A percentile compares a stretch with the other conserved stretches of the same genome.
Evolutionary conservation across 164 flowering plant species (phyloP).

Genomic region (Magnolia officinalis): DNA sequence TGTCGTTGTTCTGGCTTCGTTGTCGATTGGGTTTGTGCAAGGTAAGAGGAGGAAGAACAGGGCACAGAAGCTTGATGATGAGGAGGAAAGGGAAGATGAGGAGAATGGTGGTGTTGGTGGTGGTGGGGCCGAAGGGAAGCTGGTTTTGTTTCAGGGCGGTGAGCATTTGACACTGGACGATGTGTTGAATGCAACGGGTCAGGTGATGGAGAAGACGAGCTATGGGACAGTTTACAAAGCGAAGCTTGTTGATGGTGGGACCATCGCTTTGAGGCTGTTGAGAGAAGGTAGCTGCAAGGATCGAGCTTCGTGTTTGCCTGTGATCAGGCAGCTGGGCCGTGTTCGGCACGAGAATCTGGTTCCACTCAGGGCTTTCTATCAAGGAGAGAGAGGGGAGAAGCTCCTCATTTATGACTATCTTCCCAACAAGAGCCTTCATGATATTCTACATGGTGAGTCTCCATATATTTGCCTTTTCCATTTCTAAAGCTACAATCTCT

Average conservation of each 20-base stretch:
- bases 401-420: constrained; percentile 91
- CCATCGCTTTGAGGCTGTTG: constrained; percentile 80
- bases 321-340: constrained; percentile 78
- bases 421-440: constrained; percentile 67
- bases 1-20: constrained; percentile 69
- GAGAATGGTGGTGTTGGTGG: constrained; percentile 32
- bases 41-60: constrained; percentile 61
- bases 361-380: constrained; percentile 92
- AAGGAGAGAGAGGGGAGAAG: constrained; percentile 98
- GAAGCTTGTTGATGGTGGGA: constrained; percentile 90
- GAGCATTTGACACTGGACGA: constrained; percentile 92
- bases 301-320: constrained; percentile 59
- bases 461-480: background rate
- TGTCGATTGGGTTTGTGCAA: constrained; percentile 77
- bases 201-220: constrained; percentile 90
- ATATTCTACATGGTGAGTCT: constrained; percentile 74
- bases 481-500: background rate
- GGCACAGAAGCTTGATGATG: constrained; percentile 43
- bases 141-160: constrained; percentile 84
- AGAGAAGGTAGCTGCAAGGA: constrained; percentile 97
- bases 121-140: constrained; percentile 70
- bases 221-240: constrained; percentile 97
- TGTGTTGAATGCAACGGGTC: constrained; percentile 98
- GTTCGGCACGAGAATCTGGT: constrained; percentile 87
- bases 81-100: constrained; percentile 57